A percentile compares a stretch with the other conserved stretches of the same genome.
These are phyloP conservation scores for Fagopyrum esculentum DNA, from an alignment of 148 eudicot genomes.

Conservation along the genomic window DNA sequence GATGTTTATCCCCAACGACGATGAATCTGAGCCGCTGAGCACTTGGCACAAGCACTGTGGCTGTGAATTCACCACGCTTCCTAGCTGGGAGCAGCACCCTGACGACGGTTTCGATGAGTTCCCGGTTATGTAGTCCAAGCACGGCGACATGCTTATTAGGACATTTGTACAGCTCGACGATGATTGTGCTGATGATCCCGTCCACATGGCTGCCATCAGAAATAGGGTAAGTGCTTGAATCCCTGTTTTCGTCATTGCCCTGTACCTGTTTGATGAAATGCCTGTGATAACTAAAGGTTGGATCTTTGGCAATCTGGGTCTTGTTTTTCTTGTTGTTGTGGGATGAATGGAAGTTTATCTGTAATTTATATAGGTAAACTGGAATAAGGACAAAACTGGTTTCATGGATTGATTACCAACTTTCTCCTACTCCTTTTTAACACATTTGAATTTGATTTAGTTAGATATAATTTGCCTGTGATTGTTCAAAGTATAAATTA, in stretches of 20 bases:
- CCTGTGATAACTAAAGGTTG: background rate
- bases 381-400: background rate
- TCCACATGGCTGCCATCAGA: slow-evolving; percentile 14
- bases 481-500: background rate
- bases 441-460: background rate
- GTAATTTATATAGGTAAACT: background rate
- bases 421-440: background rate
- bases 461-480: background rate
- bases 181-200: slow-evolving; percentile 33
- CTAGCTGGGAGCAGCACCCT: slow-evolving; percentile 43
- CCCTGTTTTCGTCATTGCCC: slow-evolving; percentile 15
- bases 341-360: background rate
- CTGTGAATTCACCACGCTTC: slow-evolving; percentile 35
- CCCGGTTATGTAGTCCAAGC: slow-evolving; percentile 53
- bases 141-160: slow-evolving; percentile 44
- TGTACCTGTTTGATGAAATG: slow-evolving; percentile 13
- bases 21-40: slow-evolving; percentile 22
- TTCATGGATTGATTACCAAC: slow-evolving; percentile 3
- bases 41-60: slow-evolving; percentile 46
- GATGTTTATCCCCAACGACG: slow-evolving; percentile 29
- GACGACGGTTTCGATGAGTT: slow-evolving; percentile 46
- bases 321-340: background rate
- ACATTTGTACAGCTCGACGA: slow-evolving; percentile 28
- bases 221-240: slow-evolving; percentile 12
- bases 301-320: background rate